Evolutionary conservation across 345 rosid species (phyloP), one percentile per base, ranked within the genome.

Genomic region (Dipteronia sinensis): DNA sequence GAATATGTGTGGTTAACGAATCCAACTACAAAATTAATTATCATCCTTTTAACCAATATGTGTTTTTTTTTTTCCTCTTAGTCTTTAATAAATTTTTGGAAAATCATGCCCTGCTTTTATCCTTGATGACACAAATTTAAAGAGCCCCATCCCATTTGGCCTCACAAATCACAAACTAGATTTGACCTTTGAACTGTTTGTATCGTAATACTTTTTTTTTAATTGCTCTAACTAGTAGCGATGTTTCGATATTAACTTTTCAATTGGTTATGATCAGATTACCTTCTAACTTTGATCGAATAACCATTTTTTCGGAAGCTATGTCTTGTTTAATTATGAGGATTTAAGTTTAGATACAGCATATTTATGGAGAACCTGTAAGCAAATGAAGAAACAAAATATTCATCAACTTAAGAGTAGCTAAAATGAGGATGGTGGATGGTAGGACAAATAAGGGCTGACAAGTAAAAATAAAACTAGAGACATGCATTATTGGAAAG

Each of bases 391-490:
- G 25, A 19, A 42, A 34, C 70, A 67, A 19, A n/a, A 65, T 9
- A 17, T n/a, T 2, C 22, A 20, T 40, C 3, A 42, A 10, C 19
- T 6, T 20, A 59, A 59, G 23, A 67, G 53, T 67, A 59, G 58
- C 58, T 34, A 31, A 65, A 64, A 65, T 65, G 69, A 65, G n/a
- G 20, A 29, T 65, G n/a, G n/a, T n/a, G n/a, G n/a, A n/a, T n/a
- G 20, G 13, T 19, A 38, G 22, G 20, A 67, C 25, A 38, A 19
- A 17, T 17, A 17, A 38, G 51, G 51, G 64, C 17, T 59, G 27
- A 59, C 64, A 20, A 59, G 27, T 59, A 25, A 59, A 59, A 59
- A 59, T 59, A 59, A 27, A 59, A 20, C 22, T 19, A n/a, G 64
- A 59, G n/a, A 59, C 64, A 9, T 10, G 10, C 23, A 59, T 22